These are phyloP conservation scores for Byssoonygena ceratinophila DNA, from an alignment of 2,329 filamentous ascomycete species.

Conservation along the genomic window DNA sequence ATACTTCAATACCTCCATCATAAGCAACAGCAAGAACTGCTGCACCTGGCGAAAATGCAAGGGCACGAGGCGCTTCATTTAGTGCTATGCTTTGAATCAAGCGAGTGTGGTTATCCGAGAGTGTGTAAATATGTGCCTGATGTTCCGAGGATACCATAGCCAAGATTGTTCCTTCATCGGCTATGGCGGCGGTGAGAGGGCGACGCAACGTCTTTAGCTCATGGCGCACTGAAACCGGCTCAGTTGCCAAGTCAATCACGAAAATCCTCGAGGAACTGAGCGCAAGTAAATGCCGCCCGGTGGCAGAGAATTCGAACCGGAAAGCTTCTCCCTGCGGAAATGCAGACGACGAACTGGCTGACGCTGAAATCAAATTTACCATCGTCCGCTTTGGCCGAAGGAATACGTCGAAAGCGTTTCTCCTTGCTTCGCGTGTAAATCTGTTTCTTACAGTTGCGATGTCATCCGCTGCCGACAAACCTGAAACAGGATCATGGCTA, in stretches of 20 bases:
- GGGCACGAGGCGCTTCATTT: slow-evolving; percentile 65
- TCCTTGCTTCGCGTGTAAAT: slow-evolving; percentile 61
- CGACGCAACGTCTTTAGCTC: slow-evolving; percentile 71
- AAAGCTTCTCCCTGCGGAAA: slow-evolving; percentile 76
- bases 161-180: slow-evolving; percentile 64
- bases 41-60: slow-evolving; percentile 71
- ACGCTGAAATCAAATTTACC: slow-evolving; percentile 71
- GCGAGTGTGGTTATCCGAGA: slow-evolving; percentile 54
- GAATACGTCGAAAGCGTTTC: slow-evolving; percentile 68
- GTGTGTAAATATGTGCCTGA: slow-evolving; percentile 75
- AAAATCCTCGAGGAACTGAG: slow-evolving; percentile 80
- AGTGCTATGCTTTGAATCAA: slow-evolving; percentile 65
- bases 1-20: slow-evolving; percentile 79
- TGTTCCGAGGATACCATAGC: slow-evolving; percentile 73
- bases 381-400: slow-evolving; percentile 58
- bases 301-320: slow-evolving; percentile 69
- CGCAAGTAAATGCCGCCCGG: slow-evolving; percentile 62
- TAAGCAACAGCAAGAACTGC: slow-evolving; percentile 76
- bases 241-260: slow-evolving; percentile 56
- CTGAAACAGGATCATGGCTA: slow-evolving; percentile 27
- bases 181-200: slow-evolving; percentile 65
- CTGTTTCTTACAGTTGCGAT: slow-evolving; percentile 52
- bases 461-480: slow-evolving; percentile 33
- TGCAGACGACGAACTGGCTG: slow-evolving; percentile 68
- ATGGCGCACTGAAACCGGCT: slow-evolving; percentile 54